Evolutionary conservation across 352 stramenopile genomes (phyloP), one percentile per base, ranked within the genome.

Genomic region (Phytophthora sojae): DNA sequence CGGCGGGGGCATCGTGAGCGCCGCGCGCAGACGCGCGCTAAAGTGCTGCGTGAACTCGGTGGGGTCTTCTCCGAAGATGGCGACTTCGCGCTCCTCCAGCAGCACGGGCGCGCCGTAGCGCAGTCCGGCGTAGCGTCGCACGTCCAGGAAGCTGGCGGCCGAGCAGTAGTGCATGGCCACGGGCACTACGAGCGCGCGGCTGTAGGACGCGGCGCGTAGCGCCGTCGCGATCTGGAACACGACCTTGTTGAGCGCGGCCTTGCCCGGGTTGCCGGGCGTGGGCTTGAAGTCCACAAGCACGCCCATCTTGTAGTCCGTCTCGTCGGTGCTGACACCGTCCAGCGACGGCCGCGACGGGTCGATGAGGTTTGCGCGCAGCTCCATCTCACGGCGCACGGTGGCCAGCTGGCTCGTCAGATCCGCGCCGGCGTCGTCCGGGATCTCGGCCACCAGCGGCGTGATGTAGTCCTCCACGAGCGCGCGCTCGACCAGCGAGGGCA

Each of bases 161-260:
- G 83, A 72, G 61, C 85, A 93, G 63, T 85, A 91, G 64, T 93
- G 81, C 67, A 91, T 56, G 8, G 78, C 76, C 59, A 93, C 85
- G 1, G 85, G 85, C 32, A 93, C 82, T 0, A 93, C 64, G 6
- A 93, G 72, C 50, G 81, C 80, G 39, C 82, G 79, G 23, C 73
- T 69, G 57, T 86, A 80, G 12, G 67, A 76, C 21, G 80, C 80
- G 11, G 60, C 25, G 3, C 76, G 69, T 32, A 91, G 70, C 25
- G 79, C 87, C 12, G 69, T 80, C 7, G 82, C 71, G 57, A 91
- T 75, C 65, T 86, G 73, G 11, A 76, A 75, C 37, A 91, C 77
- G 26, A 91, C 82, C 37, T 75, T 75, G 61, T 86, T 85, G 0
- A 91, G 71, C 42, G 85, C 64, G 25, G 83, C 79, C 42, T 85